Evolutionary conservation across 306 rosid species (phyloP), one percentile per base, ranked within the genome.

Genomic region (Glycine latifolia): DNA sequence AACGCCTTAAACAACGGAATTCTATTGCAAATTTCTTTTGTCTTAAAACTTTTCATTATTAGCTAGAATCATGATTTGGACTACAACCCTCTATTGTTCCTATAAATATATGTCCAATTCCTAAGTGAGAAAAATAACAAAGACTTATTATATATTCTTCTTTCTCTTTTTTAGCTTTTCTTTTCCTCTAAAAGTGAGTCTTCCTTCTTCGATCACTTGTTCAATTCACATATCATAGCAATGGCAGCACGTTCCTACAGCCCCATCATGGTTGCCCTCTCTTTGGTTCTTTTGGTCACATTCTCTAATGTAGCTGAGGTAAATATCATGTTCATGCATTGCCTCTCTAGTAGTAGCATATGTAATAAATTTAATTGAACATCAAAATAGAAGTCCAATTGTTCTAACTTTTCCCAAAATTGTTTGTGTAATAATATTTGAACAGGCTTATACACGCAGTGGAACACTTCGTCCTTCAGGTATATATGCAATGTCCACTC

Each of bases 221-320:
- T 48, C 17, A 10, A 67, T 61, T 39, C 48, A 79, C 48, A 37
- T 31, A 73, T 8, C 39, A 71, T 53, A 81, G 47, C 72, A 73
- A 87, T 88, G 89, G 90, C 85, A 13, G 44, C 41, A 50, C 90
- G 87, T 82, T 71, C 89, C 15, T 85, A 50, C 87, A 83, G 15
- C 56, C 66, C 86, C 71, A 35, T 87, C 71, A 43, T 91, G 15
- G 37, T 92, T 33, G 54, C 85, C 52, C 41, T 91, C 52, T 88
- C 92, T 73, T 61, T 94, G 70, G 89, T 94, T 84, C 80, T 92
- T 72, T 37, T 94, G 70, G 77, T 91, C 78, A 31, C 94, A 67
- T 69, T 91, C 87, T 91, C 94, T 9, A 31, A 65, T 61, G 75
- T 89, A 3, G 85, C 91, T 70, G 79, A 92, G 97, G 98, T 90